A percentile compares a stretch with the other conserved stretches of the same genome.
phyloP scores from a whole-genome alignment of 2,329 filamentous ascomycete species.

The Pseudocercospora pini-densiflorae region DNA sequence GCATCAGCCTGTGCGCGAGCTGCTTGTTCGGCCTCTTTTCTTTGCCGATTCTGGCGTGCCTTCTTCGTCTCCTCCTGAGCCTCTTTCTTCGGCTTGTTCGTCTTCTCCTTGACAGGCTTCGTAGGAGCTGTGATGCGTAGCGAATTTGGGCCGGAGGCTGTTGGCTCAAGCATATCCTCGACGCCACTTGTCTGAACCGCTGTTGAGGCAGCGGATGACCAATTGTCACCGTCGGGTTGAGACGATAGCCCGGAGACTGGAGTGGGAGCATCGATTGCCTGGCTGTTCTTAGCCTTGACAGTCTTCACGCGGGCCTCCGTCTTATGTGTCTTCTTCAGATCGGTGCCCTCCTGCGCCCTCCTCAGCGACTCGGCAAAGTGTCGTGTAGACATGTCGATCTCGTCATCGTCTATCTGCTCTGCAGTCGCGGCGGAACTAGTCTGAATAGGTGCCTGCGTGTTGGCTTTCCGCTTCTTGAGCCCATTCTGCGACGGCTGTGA shows the following conservation, averaged over 20 bases:
- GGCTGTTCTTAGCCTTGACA: slow-evolving; percentile 56
- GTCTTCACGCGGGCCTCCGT: slow-evolving; percentile 51
- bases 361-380: slow-evolving; percentile 78
- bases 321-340: slow-evolving; percentile 66
- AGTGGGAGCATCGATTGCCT: slow-evolving; percentile 36
- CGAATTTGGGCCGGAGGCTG: slow-evolving; percentile 69
- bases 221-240: slow-evolving; percentile 78
- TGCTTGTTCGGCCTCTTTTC: slow-evolving; percentile 79
- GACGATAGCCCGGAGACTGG: slow-evolving; percentile 65
- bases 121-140: slow-evolving; percentile 75
- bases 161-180: slow-evolving; percentile 87
- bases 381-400: slow-evolving; percentile 69
- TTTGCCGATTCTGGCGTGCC: slow-evolving; percentile 89
- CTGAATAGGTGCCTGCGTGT: slow-evolving; percentile 25
- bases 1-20: slow-evolving; percentile 78
- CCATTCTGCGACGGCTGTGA: slow-evolving; percentile 12
- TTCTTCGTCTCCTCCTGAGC: slow-evolving; percentile 81
- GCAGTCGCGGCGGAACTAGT: slow-evolving; percentile 33
- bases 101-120: slow-evolving; percentile 57
- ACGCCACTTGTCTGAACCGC: slow-evolving; percentile 68
- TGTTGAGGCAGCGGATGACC: slow-evolving; percentile 70
- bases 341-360: slow-evolving; percentile 70
- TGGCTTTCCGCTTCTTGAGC: slow-evolving; percentile 42
- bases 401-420: slow-evolving; percentile 48
- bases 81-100: slow-evolving; percentile 66